Evolutionary conservation across 768 basidiomycete species (phyloP), one percentile per base, ranked within the genome.

Genomic region (Agaricus subrufescens): DNA sequence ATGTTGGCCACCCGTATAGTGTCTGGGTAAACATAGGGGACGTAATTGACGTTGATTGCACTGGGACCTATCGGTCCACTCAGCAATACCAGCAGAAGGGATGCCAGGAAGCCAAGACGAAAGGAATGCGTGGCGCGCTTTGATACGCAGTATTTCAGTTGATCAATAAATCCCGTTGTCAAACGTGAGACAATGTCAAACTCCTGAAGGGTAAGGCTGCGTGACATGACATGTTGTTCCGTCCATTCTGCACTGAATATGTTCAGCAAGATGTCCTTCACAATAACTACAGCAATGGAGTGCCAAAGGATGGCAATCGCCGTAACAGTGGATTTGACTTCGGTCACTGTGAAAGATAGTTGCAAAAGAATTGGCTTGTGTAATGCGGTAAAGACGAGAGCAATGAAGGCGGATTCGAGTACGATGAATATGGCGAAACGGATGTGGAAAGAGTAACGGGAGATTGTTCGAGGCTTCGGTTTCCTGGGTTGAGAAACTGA

Each of bases 391-490:
- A 49, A 26, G 4, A 15, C 50, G 40, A 57, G 3, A 39, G 27
- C 31, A 51, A 59, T 39, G 54, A 60, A 25, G 23, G 12, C n/a
- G 39, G 49, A n/a, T 31, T 43, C 15, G 44, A 38, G 26, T 47
- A 43, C 5, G 44, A 34, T 37, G 59, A 58, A 4, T 66, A 60
- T 52, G 45, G 58, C 46, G 14, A 51, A 23, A 11, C 38, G 9
- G 54, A 59, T 23, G 63, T 61, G 4, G 23, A 44, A 44, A 7
- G 43, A 15, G 43, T 25, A 19, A 19, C 19, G 19, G 19, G 19
- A 19, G 19, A 19, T 19, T 19, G 19, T 19, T 19, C 19, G 19
- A 19, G 19, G 19, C 19, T 19, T 19, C 19, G 19, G 19, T 19
- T 19, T 19, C 19, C 19, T 19, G 19, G 19, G 1, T 19, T 19